phyloP scores from a whole-genome alignment of 371 early-diverging fungal genomes.

The Apophysomyces variabilis region DNA sequence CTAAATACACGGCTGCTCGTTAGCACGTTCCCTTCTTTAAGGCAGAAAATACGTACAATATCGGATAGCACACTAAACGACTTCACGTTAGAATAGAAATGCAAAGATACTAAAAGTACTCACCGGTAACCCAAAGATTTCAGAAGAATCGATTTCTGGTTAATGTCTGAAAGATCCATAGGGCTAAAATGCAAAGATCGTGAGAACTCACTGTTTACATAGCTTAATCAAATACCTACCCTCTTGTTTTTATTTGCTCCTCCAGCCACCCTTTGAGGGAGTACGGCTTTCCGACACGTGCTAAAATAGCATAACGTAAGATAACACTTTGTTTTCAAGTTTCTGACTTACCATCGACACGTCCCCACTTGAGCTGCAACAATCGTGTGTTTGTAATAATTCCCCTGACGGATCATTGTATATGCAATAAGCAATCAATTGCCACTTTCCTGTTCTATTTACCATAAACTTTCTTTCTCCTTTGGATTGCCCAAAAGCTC shows the following conservation, averaged over 20 bases:
- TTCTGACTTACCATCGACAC: constrained; percentile 57
- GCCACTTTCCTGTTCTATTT: background rate
- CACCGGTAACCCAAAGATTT: constrained; percentile 64
- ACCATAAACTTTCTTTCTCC: constrained; percentile 80
- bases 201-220: background rate
- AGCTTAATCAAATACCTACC: constrained; percentile 35
- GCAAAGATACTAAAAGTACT: background rate
- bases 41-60: constrained; percentile 53
- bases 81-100: background rate
- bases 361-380: constrained; percentile 79
- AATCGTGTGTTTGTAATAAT: constrained; percentile 61
- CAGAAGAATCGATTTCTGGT: constrained; percentile 48
- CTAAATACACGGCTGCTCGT: constrained; percentile 14
- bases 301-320: constrained; percentile 31
- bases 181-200: constrained; percentile 18
- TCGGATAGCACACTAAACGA: constrained; percentile 65
- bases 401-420: constrained; percentile 28
- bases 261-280: constrained; percentile 73
- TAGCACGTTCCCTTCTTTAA: constrained; percentile 8
- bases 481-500: constrained; percentile 87
- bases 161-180: constrained; percentile 34
- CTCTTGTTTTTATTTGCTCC: constrained; percentile 55
- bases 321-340: background rate
- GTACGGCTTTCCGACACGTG: constrained; percentile 81
- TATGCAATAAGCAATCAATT: background rate